Evolutionary conservation across 768 basidiomycete genomes (phyloP), one percentile per base, ranked within the genome.

Genomic region (Kwoniella mangroviensis): DNA sequence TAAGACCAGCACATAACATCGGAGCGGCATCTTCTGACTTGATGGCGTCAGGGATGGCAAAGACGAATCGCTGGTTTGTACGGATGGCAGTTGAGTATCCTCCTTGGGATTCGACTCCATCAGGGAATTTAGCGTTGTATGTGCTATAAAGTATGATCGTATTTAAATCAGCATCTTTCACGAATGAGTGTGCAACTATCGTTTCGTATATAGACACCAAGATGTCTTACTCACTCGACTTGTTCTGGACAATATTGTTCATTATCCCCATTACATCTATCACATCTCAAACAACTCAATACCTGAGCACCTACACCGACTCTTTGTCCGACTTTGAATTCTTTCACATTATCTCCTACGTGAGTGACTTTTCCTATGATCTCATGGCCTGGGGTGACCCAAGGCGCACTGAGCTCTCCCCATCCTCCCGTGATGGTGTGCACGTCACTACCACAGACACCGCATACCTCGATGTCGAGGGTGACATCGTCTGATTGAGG

Each of bases 241-340:
- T 79, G 69, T 43, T 86, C 75, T 5, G 81, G 81, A 75, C 89
- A 90, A 74, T 90, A 89, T 63, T 89, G 85, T 83, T 78, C 77
- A 43, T 76, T 76, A 57, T 75, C 73, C 11, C 21, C 45, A 61
- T 76, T 72, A 62, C 74, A 82, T 54, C 77, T 42, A 13, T 84
- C 71, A 75, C 88, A 89, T 21, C 81, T 70, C 63, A 85, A 77
- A 83, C 89, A 90, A 17, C 86, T 86, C 61, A 85, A 85, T 28
- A 87, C 87, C 69, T 88, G 88, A n/a, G 81, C 84, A 10, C 85
- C 85, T 5, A 86, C 85, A 42, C 89, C 89, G 69, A 85, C 89
- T 10, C 86, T 79, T 76, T 89, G 87, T 24, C 89, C 89, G 10
- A 86, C 84, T 75, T 88, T 88, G 84, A 89, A 84, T 59, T 85